These are phyloP conservation scores for Durusdinium trenchii DNA, from an alignment of 73 alveolate species.

Conservation along the genomic window DNA sequence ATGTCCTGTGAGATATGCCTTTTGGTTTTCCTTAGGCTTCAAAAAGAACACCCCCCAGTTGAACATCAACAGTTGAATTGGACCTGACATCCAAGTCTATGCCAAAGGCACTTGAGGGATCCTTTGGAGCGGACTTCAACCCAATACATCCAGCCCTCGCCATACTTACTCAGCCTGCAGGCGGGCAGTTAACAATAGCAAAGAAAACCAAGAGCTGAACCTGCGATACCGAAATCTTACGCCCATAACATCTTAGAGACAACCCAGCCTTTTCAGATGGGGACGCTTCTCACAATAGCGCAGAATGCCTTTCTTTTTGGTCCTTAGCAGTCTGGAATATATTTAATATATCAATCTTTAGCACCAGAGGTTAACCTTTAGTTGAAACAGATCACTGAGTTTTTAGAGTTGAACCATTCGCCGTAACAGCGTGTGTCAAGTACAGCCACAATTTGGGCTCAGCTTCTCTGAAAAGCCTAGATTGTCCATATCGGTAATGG, in stretches of 20 bases:
- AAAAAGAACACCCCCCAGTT: too few species aligned
- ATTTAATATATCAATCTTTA: neutral
- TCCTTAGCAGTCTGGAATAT: neutral
- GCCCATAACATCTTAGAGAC: too few species aligned
- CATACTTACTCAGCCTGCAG: slow-evolving; percentile 58
- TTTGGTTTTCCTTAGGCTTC: slow-evolving; percentile 13
- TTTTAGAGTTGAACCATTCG: too few species aligned
- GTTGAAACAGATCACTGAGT: too few species aligned
- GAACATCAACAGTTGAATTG: neutral
- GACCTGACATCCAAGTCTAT: neutral
- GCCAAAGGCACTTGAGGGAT: slow-evolving; percentile 12
- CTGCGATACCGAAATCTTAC: too few species aligned
- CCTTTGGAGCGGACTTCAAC: neutral
- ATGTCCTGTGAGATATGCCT: neutral
- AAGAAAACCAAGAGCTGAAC: too few species aligned
- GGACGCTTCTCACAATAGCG: neutral
- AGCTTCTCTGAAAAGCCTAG: neutral
- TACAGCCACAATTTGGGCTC: too few species aligned
- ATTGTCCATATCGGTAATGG: neutral
- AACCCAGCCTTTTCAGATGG: neutral
- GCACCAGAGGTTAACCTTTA: too few species aligned
- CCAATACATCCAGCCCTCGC: slow-evolving; percentile 42
- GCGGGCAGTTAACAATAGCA: neutral
- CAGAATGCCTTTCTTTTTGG: slow-evolving; percentile 2
- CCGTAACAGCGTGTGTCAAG: too few species aligned